Base-by-base conservation (phyloP, 805 yeast species). In the Alloascoidea hylecoeti region DNA sequence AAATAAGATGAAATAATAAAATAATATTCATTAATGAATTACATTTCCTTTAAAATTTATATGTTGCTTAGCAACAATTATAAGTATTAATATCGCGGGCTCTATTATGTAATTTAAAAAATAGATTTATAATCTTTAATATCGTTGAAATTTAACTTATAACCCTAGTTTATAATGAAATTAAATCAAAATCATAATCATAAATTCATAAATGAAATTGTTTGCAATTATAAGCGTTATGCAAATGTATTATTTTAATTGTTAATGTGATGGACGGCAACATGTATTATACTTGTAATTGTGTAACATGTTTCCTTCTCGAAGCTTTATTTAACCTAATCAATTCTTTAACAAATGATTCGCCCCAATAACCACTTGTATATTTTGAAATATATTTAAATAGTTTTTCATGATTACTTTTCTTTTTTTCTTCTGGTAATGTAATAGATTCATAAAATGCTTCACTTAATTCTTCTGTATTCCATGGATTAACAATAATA, bases 351-450 rank as follows among this genome's bases (percentile, higher is more conserved):
- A 82, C 94, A 55, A 81, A 82, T 46, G 75, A 77, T 53, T 81
- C 89, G 38, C 94, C 94, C 94, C 94, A 82, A 51, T 70, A 81
- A 4, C 77, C 81, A 34, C 88, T 79, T n/a, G 94, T 82, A 49
- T 79, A 82, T 57, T 82, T 82, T 13, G 79, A 69, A 42, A 82
- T 78, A 51, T 82, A 82, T 38, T 62, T 68, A 60, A 81, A 79
- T 57, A 81, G 61, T 53, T 78, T 80, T 37, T 73, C 68, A 61
- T 81, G 82, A 46, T 79, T 80, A 4, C 75, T 70, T 18, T 58
- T 65, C 50, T 70, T 75, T 64, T 81, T 82, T 50, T 80, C 92
- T 18, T 67, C 70, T 2, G 83, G 81, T 46, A 82, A 58, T 0
- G 89, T 79, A 45, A 82, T 63, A 32, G 84, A 73, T 56, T 82